phyloP scores from a whole-genome alignment of 768 basidiomycete genomes.

The Phallus indusiatus region DNA sequence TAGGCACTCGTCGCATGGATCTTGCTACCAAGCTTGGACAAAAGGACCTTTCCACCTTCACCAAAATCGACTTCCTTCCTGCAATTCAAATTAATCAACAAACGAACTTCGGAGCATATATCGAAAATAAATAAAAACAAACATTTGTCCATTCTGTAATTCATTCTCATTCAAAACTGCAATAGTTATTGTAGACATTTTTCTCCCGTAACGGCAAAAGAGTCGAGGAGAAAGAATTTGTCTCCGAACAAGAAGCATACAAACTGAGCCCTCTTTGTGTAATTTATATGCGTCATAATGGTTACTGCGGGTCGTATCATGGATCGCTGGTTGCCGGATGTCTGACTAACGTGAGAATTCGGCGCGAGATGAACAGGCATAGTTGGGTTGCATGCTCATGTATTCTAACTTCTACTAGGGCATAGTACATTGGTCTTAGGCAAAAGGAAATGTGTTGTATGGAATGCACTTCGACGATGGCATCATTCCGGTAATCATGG shows the following conservation, averaged over 20 bases:
- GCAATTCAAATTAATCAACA: constrained; percentile 5
- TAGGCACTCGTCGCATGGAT: constrained; percentile 72
- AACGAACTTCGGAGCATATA: background rate
- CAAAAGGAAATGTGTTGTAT: too few relatives aligned
- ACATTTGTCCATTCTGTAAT: constrained; percentile 62
- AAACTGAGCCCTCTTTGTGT: background rate
- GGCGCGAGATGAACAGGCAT: too few relatives aligned
- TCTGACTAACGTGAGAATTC: background rate
- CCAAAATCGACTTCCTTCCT: constrained; percentile 83
- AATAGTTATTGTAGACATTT: constrained; percentile 42
- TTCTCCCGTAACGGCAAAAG: constrained; percentile 6
- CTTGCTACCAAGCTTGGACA: constrained; percentile 67
- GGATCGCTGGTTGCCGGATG: background rate
- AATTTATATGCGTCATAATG: constrained; percentile 4
- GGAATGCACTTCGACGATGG: too few relatives aligned
- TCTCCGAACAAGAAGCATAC: background rate
- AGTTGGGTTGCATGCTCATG: too few relatives aligned
- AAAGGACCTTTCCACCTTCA: constrained; percentile 60
- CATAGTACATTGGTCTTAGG: too few relatives aligned
- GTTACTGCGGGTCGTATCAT: background rate
- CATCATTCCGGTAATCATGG: too few relatives aligned
- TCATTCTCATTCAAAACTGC: constrained; percentile 50
- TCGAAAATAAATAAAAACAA: constrained; percentile 12
- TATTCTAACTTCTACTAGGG: too few relatives aligned
- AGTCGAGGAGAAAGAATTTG: background rate